Evolutionary conservation across 768 basidiomycete genomes (phyloP).

Genomic region (Pholiota microspora): DNA sequence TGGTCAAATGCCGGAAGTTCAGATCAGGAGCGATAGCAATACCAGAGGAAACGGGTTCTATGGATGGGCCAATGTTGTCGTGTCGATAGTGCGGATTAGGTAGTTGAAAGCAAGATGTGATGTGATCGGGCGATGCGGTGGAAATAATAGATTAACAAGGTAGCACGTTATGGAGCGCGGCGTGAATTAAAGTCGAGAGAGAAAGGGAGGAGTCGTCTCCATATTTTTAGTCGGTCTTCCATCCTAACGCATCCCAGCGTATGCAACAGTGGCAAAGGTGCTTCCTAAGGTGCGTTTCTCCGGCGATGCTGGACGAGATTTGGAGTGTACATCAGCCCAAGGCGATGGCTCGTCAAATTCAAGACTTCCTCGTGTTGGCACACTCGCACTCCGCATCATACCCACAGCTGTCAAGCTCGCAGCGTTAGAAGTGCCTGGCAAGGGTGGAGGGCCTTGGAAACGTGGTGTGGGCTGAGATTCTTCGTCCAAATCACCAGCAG

Average conservation of each 20-base stretch:
- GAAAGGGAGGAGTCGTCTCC: no score
- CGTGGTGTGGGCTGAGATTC: neutral
- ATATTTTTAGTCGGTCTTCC: no score
- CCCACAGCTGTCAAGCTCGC: neutral
- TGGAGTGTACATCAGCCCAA: slow-evolving; percentile 21
- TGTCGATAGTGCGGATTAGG: no score
- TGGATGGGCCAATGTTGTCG: no score
- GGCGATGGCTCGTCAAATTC: slow-evolving; percentile 17
- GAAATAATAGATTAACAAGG: no score
- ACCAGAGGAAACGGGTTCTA: no score
- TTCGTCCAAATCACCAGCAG: neutral
- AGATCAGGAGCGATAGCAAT: no score
- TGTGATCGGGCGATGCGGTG: no score
- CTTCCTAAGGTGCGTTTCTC: neutral
- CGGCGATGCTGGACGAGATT: slow-evolving; percentile 5
- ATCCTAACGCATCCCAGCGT: neutral
- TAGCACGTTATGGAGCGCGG: no score
- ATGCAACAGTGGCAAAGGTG: neutral
- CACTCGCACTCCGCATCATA: neutral
- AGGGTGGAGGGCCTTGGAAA: neutral
- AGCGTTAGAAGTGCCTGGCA: neutral
- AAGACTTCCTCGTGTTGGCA: neutral
- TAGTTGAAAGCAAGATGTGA: no score
- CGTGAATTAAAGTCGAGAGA: no score
- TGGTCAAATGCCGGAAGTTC: no score